phyloP scores from a whole-genome alignment of 495 filamentous ascomycete species.

The Pseudomonodictys pantanalensis region DNA sequence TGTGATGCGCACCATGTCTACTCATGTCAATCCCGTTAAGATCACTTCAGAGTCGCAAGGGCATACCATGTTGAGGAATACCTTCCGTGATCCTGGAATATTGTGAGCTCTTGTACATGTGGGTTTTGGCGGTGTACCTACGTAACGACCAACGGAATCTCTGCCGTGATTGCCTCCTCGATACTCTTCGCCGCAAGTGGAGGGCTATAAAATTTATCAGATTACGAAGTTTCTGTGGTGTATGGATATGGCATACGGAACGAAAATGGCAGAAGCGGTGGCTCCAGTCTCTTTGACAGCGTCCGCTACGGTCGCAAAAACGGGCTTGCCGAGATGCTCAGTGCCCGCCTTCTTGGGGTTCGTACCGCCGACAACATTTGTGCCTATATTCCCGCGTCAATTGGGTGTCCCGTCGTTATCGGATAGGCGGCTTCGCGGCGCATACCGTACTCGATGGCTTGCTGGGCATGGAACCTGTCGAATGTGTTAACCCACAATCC shows the following conservation, averaged over 20 bases:
- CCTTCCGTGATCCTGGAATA: conserved; percentile 83
- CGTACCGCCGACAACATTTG: conserved; percentile 95
- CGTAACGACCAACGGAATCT: conserved; percentile 91
- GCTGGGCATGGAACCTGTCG: conserved; percentile 90
- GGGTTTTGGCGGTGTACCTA: conserved; percentile 38
- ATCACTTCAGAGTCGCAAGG: background rate
- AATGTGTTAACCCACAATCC: conserved; percentile 41
- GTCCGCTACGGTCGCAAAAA: conserved; percentile 86
- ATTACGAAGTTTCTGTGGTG: background rate
- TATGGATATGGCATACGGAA: conserved; percentile 65
- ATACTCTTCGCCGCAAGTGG: conserved; percentile 91
- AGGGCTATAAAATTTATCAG: conserved; percentile 56
- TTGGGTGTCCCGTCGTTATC: conserved; percentile 33
- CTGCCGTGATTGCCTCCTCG: conserved; percentile 91
- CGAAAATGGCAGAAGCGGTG: conserved; percentile 91
- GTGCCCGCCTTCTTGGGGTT: conserved; percentile 97
- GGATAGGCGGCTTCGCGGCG: conserved; percentile 17
- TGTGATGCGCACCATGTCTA: conserved; percentile 99
- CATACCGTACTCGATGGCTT: conserved; percentile 97
- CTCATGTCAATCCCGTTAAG: conserved; percentile 14
- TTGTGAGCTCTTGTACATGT: conserved; percentile 22
- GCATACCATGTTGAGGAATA: conserved; percentile 89
- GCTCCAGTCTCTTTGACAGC: conserved; percentile 90
- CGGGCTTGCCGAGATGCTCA: conserved; percentile 84
- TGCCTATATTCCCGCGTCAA: conserved; percentile 59